These are phyloP conservation scores for Ogataea corticis DNA, from an alignment of 805 yeast genomes.

Conservation along the genomic window DNA sequence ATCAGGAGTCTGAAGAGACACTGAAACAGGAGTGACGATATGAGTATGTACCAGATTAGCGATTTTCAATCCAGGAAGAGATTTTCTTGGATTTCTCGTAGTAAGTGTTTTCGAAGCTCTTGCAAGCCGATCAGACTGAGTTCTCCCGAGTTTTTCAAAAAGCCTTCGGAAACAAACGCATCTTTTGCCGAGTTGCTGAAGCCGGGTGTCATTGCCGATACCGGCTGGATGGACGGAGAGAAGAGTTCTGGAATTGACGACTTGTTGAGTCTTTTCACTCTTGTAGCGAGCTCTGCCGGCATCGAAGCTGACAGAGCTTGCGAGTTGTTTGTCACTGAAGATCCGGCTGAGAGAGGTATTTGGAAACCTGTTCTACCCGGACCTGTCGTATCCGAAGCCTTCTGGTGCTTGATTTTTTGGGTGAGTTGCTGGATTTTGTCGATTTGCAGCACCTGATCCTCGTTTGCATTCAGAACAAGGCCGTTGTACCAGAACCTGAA, in stretches of 20 bases:
- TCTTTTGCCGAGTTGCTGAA: background rate
- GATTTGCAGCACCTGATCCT: conserved; percentile 15
- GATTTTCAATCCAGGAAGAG: conserved; percentile 12
- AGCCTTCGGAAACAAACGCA: background rate
- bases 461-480: conserved; percentile 23
- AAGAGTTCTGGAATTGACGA: conserved; percentile 9
- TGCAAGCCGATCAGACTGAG: conserved; percentile 14
- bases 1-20: conserved; percentile 26
- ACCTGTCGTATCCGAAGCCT: conserved; percentile 1
- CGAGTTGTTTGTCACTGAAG: conserved; percentile 1
- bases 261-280: conserved; percentile 9
- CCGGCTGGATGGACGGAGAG: conserved; percentile 9
- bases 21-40: too few species aligned
- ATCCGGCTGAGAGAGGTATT: conserved; percentile 9
- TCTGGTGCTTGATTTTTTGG: conserved; percentile 5
- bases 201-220: background rate
- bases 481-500: conserved; percentile 48
- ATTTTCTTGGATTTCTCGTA: conserved; percentile 20
- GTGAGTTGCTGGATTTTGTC: conserved; percentile 11
- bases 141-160: conserved; percentile 7
- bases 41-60: background rate
- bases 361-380: conserved; percentile 2
- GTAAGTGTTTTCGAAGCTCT: conserved; percentile 14
- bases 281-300: conserved; percentile 5
- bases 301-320: background rate